phyloP scores from a whole-genome alignment of 148 eudicot genomes.

The Chenopodium album region DNA sequence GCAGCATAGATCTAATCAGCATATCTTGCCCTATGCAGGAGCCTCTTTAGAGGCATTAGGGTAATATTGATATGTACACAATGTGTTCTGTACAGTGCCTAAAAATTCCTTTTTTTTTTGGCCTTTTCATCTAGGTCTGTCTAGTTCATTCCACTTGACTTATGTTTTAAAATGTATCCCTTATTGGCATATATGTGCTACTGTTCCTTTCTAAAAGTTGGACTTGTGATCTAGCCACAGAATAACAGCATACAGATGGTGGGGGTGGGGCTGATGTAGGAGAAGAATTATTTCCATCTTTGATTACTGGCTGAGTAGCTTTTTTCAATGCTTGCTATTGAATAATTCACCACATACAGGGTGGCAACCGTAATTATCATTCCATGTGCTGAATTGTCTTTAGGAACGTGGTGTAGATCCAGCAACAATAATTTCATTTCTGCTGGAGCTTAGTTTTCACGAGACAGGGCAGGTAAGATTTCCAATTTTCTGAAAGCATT shows the following conservation, averaged over 20 bases:
- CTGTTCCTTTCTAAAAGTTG: neutral
- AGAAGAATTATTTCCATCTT: neutral
- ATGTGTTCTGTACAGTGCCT: neutral
- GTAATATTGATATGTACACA: neutral
- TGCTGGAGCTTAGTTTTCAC: slow-evolving; percentile 97
- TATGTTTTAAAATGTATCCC: neutral
- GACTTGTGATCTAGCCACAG: neutral
- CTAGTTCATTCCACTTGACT: slow-evolving; percentile 1
- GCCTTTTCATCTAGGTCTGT: too few relatives aligned
- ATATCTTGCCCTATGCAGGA: neutral
- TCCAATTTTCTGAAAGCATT: neutral
- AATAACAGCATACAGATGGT: too few relatives aligned
- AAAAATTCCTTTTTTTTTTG: too few relatives aligned
- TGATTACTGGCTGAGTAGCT: neutral
- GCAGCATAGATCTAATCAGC: neutral
- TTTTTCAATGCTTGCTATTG: neutral
- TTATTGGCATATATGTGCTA: neutral
- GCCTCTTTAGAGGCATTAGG: neutral
- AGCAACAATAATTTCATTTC: slow-evolving; percentile 79
- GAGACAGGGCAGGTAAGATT: slow-evolving; percentile 84
- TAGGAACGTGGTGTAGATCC: slow-evolving; percentile 89
- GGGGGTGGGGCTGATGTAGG: neutral
- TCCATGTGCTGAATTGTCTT: slow-evolving; percentile 31
- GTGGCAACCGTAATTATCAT: slow-evolving; percentile 16
- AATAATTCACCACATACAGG: neutral